Evolutionary conservation across 192 early-diverging fungal genomes (phyloP).

Genomic region (Lunasporangiospora selenospora): DNA sequence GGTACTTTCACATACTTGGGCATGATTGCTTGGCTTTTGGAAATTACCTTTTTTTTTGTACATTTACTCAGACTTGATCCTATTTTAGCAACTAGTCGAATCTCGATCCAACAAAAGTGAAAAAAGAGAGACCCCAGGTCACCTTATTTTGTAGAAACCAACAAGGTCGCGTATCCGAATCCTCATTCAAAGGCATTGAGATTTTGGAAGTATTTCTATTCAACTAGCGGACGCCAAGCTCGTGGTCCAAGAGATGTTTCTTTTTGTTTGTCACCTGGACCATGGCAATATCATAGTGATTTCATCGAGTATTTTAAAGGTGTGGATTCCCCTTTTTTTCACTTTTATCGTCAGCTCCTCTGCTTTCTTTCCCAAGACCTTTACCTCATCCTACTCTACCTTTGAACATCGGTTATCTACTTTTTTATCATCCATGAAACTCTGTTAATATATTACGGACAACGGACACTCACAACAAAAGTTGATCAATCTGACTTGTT

Average conservation of each 20-base stretch:
- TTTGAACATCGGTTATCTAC: slow-evolving; percentile 1
- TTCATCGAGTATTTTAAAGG: not conserved
- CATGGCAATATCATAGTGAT: not conserved
- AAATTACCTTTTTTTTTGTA: no score
- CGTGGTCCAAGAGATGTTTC: not conserved
- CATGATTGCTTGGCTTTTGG: no score
- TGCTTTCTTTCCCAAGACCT: not conserved
- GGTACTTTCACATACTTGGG: no score
- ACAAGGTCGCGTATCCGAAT: no score
- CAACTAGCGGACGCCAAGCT: not conserved
- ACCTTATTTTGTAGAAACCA: slow-evolving; percentile 1
- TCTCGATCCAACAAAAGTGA: not conserved
- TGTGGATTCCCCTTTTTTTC: not conserved
- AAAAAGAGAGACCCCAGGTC: not conserved
- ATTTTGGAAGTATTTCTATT: not conserved
- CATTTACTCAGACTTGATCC: no score
- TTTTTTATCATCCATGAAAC: no score
- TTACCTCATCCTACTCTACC: not conserved
- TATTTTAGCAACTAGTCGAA: no score
- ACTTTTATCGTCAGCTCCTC: not conserved
- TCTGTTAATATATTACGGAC: no score
- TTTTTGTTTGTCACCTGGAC: not conserved
- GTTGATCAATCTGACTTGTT: slow-evolving; percentile 1
- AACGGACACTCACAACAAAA: slow-evolving; percentile 7
- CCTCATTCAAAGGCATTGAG: no score